A percentile compares a stretch with the other conserved stretches of the same genome.
phyloP scores from a whole-genome alignment of 176 grass and related monocot species.

The Microstegium vimineum region DNA sequence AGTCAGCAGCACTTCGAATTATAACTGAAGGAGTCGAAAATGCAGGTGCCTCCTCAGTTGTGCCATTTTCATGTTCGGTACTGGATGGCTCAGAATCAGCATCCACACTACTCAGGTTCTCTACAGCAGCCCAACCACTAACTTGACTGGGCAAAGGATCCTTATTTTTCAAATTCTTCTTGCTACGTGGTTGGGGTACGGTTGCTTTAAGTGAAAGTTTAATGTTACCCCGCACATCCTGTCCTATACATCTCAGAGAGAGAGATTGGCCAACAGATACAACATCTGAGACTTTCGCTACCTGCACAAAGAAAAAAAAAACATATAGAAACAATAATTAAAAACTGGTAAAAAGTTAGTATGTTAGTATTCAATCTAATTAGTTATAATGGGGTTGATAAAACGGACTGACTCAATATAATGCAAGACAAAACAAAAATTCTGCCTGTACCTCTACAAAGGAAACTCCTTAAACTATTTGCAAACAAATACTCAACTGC shows the following conservation, averaged over 20 bases:
- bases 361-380: slow-evolving; percentile 2
- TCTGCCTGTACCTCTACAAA: background rate
- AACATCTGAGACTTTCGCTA: slow-evolving; percentile 79
- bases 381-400: background rate
- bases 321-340: slow-evolving; percentile 8
- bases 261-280: slow-evolving; percentile 77
- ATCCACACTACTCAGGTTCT: slow-evolving; percentile 38
- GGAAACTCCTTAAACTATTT: background rate
- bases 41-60: slow-evolving; percentile 23
- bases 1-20: slow-evolving; percentile 73
- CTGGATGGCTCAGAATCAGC: slow-evolving; percentile 31
- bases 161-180: slow-evolving; percentile 27
- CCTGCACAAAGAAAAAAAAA: slow-evolving; percentile 43
- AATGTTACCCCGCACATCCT: slow-evolving; percentile 89
- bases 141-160: slow-evolving; percentile 35
- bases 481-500: background rate
- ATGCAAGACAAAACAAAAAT: background rate
- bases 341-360: slow-evolving; percentile 19
- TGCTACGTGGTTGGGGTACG: slow-evolving; percentile 32
- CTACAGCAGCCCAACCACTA: slow-evolving; percentile 46
- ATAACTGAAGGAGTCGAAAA: slow-evolving; percentile 56
- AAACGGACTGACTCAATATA: background rate
- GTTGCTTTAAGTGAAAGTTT: slow-evolving; percentile 88
- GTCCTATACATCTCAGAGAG: slow-evolving; percentile 81
- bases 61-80: slow-evolving; percentile 24